These are phyloP conservation scores for Phytopythium mirpurense DNA, from an alignment of 352 stramenopile species.

Conservation along the genomic window DNA sequence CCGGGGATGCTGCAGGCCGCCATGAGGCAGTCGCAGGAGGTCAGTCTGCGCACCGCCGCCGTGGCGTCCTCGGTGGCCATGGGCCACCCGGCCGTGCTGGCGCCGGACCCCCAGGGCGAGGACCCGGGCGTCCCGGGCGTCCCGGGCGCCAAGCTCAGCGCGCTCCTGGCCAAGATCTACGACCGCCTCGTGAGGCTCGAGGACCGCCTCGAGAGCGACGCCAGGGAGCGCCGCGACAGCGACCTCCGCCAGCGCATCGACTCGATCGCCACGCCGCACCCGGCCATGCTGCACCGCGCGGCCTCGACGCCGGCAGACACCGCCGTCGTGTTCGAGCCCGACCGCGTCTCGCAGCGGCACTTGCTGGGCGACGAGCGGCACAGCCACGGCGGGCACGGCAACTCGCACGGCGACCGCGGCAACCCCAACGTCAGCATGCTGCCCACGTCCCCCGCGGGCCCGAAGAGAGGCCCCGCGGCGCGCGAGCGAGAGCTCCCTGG, in stretches of 20 bases:
- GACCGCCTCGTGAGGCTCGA: slow-evolving; percentile 48
- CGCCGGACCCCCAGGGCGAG: background rate
- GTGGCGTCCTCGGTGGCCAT: background rate
- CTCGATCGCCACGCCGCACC: background rate
- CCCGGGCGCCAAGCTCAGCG: slow-evolving; percentile 18
- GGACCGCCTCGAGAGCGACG: slow-evolving; percentile 35
- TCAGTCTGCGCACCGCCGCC: slow-evolving; percentile 36
- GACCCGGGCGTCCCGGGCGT: background rate
- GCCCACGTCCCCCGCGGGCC: background rate
- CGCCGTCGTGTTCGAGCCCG: slow-evolving; percentile 43
- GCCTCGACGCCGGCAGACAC: background rate
- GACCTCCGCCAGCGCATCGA: slow-evolving; percentile 32
- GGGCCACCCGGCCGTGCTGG: background rate
- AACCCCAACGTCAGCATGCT: slow-evolving; percentile 5
- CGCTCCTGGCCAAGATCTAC: slow-evolving; percentile 41
- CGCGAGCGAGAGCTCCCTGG: background rate
- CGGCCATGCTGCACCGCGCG: background rate
- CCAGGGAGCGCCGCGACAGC: slow-evolving; percentile 42
- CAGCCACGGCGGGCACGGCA: too few species aligned
- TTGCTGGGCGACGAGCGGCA: slow-evolving; percentile 12
- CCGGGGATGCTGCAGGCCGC: slow-evolving; percentile 63
- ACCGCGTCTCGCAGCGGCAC: slow-evolving; percentile 61
- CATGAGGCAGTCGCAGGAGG: slow-evolving; percentile 70
- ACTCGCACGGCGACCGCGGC: slow-evolving; percentile 3
- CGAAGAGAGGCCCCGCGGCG: background rate